phyloP scores from a whole-genome alignment of 352 stramenopile species.

The Blastocystis sp. region DNA sequence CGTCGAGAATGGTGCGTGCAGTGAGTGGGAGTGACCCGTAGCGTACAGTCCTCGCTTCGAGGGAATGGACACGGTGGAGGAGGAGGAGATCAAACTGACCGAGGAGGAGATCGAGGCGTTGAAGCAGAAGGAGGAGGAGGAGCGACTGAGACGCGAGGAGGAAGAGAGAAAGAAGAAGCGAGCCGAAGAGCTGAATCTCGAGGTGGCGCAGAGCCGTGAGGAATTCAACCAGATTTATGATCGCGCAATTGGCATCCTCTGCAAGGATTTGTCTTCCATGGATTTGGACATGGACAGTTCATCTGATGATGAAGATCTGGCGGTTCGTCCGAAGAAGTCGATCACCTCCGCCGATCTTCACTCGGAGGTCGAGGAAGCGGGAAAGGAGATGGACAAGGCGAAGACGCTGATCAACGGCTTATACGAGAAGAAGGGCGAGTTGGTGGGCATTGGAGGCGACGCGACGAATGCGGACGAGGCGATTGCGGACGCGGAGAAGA shows the following conservation, averaged over 20 bases:
- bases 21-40: not conserved
- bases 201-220: not conserved
- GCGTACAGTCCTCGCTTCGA: constrained; percentile 8
- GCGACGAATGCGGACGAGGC: not conserved
- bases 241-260: not conserved
- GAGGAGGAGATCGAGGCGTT: constrained; percentile 32
- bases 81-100: constrained; percentile 60
- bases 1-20: constrained; percentile 21
- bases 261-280: constrained; percentile 15
- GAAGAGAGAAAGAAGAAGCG: not conserved
- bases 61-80: constrained; percentile 47
- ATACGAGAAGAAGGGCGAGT: not conserved
- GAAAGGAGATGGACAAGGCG: not conserved
- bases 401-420: not conserved
- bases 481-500: constrained; percentile 32
- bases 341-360: constrained; percentile 18
- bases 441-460: not conserved
- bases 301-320: not conserved
- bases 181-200: not conserved
- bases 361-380: constrained; percentile 4
- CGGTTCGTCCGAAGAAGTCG: not conserved
- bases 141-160: not conserved
- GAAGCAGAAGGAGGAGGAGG: constrained; percentile 32
- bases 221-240: constrained; percentile 24
- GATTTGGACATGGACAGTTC: not conserved